Conservation (phyloP, 139 green algal genomes). For the Yamagishiella unicocca region DNA sequence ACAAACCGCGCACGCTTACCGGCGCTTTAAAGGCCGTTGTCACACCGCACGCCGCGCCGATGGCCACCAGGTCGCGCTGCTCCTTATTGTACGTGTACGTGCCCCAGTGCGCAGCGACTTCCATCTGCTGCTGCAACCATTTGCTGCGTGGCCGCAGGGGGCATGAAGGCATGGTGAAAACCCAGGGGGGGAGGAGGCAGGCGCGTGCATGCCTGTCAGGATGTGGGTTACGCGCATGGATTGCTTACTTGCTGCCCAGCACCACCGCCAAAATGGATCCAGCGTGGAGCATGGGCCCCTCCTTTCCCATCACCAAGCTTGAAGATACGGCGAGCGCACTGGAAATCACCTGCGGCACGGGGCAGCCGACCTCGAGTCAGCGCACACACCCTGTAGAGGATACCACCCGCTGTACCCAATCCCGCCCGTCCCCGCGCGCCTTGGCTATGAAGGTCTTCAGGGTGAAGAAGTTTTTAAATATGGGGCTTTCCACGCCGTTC, state of each 20-base stretch:
- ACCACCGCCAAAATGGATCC: constrained; percentile 74
- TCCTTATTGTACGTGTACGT: constrained; percentile 76
- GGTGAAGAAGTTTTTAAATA: constrained; percentile 72
- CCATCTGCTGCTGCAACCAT: constrained; percentile 74
- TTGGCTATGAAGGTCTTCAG: constrained; percentile 74
- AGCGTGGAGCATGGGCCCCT: constrained; percentile 73
- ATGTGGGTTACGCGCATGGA: no score
- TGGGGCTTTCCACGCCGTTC: constrained; percentile 66
- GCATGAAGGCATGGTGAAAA: no score
- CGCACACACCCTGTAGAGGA: no score
- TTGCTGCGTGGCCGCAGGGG: constrained; percentile 48
- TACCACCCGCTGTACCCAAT: no score
- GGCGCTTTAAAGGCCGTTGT: constrained; percentile 73
- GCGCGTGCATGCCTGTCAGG: no score
- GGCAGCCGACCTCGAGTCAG: no score
- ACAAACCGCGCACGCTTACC: no score
- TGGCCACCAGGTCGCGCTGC: constrained; percentile 70
- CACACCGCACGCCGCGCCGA: constrained; percentile 69
- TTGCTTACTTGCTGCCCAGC: constrained; percentile 62
- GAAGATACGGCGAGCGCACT: constrained; percentile 67
- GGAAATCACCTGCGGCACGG: constrained; percentile 64
- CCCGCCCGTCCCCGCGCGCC: constrained; percentile 43
- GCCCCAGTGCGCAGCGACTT: constrained; percentile 65
- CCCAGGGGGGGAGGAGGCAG: no score
- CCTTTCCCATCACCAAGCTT: constrained; percentile 73